Evolutionary conservation across 2,329 filamentous ascomycete genomes (phyloP), one percentile per base, ranked within the genome.

Genomic region (Phaeosphaeriaceae sp.): DNA sequence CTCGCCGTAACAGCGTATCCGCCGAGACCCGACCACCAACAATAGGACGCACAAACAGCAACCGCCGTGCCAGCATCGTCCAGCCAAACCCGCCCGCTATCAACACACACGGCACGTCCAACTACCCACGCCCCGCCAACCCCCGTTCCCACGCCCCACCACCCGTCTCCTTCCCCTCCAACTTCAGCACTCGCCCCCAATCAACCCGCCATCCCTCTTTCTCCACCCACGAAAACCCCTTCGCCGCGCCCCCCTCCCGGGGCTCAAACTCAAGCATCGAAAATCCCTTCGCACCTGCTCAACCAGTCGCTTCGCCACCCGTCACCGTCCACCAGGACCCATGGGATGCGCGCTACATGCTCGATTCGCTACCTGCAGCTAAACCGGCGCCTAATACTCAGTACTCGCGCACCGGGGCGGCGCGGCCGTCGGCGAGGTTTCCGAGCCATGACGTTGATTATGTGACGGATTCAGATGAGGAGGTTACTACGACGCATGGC

Each of bases 301-400:
- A 38, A 12, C 37, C 34, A 3, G 39, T 43, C n/a, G 41, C 49
- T 13, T 57, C 61, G 7, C 49, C 53, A 21, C 17, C 50, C 7
- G 17, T 26, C 5, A 12, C 32, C 0, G 11, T 50, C 3, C 50
- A 33, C 6, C 36, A 39, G 16, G 64, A 64, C 16, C 56, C 63
- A 0, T 71, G 67, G 67, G 66, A 70, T 15, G 30, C 50, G 4
- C 66, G 63, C 23, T 52, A 44, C 23, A 30, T 64, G 46, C 52
- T 48, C 3, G 49, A 55, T 4, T 54, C 58, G 5, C 51, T 68
- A 11, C 66, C 67, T 2, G 16, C 46, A 7, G 21, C 55, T 0
- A 45, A 60, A 0, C 52, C 56, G 4, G 13, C 32, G 8, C 23
- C 41, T 9, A 42, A 48, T 21, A 42, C 45, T 8, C 57, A 56